A percentile compares a stretch with the other conserved stretches of the same genome.
These are phyloP conservation scores for Chrysanthemum lavandulifolium DNA, from an alignment of 129 eudicot genomes.

Conservation along the genomic window DNA sequence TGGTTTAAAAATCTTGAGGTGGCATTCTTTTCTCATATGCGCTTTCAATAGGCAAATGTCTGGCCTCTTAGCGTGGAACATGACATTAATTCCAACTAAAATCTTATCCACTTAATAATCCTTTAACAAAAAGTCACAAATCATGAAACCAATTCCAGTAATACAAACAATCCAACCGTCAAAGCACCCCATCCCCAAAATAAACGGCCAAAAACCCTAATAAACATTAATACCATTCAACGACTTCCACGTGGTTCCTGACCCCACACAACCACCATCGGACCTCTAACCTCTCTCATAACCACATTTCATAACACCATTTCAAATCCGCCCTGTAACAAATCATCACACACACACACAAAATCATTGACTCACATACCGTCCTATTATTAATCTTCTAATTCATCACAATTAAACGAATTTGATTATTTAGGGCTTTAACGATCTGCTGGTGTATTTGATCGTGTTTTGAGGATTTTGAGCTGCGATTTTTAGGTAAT, in stretches of 20 bases:
- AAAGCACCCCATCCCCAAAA: not conserved
- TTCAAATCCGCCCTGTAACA: constrained; percentile 30
- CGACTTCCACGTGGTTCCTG: constrained; percentile 20
- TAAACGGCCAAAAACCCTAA: constrained; percentile 21
- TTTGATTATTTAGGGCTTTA: not conserved
- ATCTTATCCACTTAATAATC: too few species aligned
- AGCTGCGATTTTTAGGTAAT: constrained; percentile 18
- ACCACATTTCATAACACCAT: constrained; percentile 22
- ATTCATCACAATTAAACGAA: not conserved
- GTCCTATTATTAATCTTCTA: too few species aligned
- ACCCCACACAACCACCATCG: constrained; percentile 2
- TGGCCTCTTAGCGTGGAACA: too few species aligned
- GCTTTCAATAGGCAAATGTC: too few species aligned
- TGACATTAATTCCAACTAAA: too few species aligned
- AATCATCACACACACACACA: constrained; percentile 12
- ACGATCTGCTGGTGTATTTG: constrained; percentile 13
- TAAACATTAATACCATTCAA: constrained; percentile 22
- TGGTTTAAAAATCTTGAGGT: too few species aligned
- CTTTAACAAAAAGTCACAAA: not conserved
- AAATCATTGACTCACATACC: constrained; percentile 5
- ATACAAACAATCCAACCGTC: constrained; percentile 24
- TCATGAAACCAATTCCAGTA: not conserved
- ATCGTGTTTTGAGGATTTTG: constrained; percentile 23
- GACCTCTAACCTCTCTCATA: constrained; percentile 30
- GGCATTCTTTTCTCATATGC: too few species aligned